Base-by-base conservation (phyloP, 257 asterid species). In the Jaltomata sinuosa region DNA sequence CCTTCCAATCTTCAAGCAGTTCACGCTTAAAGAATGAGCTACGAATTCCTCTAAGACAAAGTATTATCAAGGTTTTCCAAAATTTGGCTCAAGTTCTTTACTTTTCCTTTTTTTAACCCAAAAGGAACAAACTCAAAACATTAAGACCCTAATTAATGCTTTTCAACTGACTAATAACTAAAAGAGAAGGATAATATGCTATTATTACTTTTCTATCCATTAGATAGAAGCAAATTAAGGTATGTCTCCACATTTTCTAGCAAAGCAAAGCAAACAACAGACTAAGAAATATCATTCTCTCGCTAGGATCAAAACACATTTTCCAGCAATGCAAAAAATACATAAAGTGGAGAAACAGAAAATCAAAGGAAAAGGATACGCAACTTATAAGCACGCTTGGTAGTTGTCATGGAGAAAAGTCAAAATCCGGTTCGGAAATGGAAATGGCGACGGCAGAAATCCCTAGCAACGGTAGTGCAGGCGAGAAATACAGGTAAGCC, bases 311-410 rank as follows among this genome's bases (percentile, higher is more conserved):
- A 68, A 88, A 79, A 40, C 74, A 79, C 69, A 34, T 14, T 87
- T 61, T n/a, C 74, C 69, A 71, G 34, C 3, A 82, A 71, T 19
- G 50, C 5, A 25, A 76, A 55, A 12, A 71, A 71, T 6, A 38
- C 32, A 4, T 57, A 49, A 31, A 14, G 49, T 27, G 47, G 47
- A 79, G 15, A 42, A 71, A 29, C 29, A 42, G 61, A 79, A 21
- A 82, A 55, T 64, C 25, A 8, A n/a, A 34, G 54, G 83, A 85
- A 77, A 93, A 93, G 99, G 98, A 96, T 96, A 96, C 99, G 99
- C 86, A 96, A 94, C 98, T 94, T 96, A 85, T 96, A 96, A 88
- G 97, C 98, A 84, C 98, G 99, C 88, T 96, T 96, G 90, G 97
- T 87, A 87, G 98, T 92, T 50, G 97, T 91, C 90, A 94, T 83